Conservation (phyloP, 2,329 filamentous ascomycete species). For the Pseudogymnoascus sp. region DNA sequence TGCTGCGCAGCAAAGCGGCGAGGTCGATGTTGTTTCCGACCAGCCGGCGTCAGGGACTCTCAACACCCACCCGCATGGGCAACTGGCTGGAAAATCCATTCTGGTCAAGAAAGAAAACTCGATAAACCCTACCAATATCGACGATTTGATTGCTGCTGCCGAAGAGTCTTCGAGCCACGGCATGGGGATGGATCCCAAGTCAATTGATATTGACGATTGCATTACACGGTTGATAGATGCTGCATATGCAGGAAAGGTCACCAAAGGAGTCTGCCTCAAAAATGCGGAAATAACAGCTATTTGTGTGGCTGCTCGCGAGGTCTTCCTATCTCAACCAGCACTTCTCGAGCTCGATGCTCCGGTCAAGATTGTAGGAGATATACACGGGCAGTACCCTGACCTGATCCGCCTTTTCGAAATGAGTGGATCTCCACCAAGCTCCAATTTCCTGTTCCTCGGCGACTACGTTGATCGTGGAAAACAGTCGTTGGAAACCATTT, state of each 20-base stretch:
- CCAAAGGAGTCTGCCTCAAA: constrained; percentile 93
- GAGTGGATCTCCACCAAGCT: constrained; percentile 88
- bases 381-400: constrained; percentile 94
- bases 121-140: constrained; percentile 41
- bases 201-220: constrained; percentile 92
- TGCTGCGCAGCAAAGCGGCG: constrained; percentile 74
- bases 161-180: constrained; percentile 40
- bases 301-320: constrained; percentile 78
- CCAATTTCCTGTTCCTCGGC: constrained; percentile 89
- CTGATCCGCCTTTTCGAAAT: constrained; percentile 96
- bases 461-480: constrained; percentile 97
- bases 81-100: constrained; percentile 80
- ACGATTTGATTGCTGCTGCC: constrained; percentile 27
- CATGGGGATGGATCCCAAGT: constrained; percentile 86
- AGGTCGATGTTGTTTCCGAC: constrained; percentile 92
- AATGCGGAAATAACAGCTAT: constrained; percentile 96
- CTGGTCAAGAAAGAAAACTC: constrained; percentile 64
- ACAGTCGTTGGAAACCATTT: constrained; percentile 89
- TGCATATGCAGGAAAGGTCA: constrained; percentile 92
- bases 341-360: constrained; percentile 86
- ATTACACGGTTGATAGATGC: constrained; percentile 91
- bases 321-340: constrained; percentile 85
- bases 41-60: constrained; percentile 65
- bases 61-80: constrained; percentile 47
- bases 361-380: constrained; percentile 95